Evolutionary conservation across 345 rosid species (phyloP), one percentile per base, ranked within the genome.

Genomic region (Hibiscus trionum): DNA sequence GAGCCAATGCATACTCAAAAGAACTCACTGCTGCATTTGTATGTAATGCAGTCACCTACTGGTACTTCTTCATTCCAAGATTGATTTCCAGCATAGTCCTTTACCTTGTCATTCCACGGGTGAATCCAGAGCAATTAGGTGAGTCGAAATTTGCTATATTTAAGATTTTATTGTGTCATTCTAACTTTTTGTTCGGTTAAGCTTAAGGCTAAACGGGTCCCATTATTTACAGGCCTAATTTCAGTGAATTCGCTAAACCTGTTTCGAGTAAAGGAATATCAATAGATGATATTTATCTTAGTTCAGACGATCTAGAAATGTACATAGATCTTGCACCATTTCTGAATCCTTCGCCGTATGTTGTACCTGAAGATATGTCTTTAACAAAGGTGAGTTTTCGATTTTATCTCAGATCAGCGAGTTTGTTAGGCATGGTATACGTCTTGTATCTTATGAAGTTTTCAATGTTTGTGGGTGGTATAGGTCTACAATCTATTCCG

Each of bases 281-380:
- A 35, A 88, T 95, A 61, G 84, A 89, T 44, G 98, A 92, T 78
- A 85, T 95, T 81, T 86, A 81, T 79, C 80, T 92, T 55, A 86
- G 81, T 78, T 78, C 94, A 68, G 96, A 92, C 82, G 99, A 92
- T 82, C 78, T 89, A 85, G 98, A 92, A 80, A 89, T 95, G 99
- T 95, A 90, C 84, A 88, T 95, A 75, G 99, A 95, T 84, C 93
- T 95, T 78, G 93, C 88, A 33, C 97, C 98, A 5, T 84, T 95
- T 85, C 77, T 89, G 87, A 95, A 95, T 81, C 97, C 98, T 5
- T 92, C 99, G 37, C 98, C 99, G 2, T 95, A 90, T 14, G 83
- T 92, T 74, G 97, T 95, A 44, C 96, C 97, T 1, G 99, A 95
- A 82, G 97, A 92, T 71, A 95, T 95, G 98, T 95, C 99, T 11